phyloP scores from a whole-genome alignment of 345 rosid genomes.

The Atalantia buxifolia region DNA sequence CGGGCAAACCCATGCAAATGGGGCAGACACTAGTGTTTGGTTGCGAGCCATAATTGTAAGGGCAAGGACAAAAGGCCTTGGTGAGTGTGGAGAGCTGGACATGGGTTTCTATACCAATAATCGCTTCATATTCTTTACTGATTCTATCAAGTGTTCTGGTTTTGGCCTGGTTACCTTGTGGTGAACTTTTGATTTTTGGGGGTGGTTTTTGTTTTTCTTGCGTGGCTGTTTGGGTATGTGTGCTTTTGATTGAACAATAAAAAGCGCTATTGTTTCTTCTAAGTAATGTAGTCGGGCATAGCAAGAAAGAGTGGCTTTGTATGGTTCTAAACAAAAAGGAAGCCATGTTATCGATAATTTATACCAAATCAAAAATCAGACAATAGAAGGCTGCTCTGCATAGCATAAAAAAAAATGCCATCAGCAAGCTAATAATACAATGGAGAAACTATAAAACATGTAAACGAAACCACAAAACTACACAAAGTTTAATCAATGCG shows the following conservation, averaged over 20 bases:
- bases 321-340: constrained; percentile 52
- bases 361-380: constrained; percentile 7
- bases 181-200: constrained; percentile 39
- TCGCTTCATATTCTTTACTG: constrained; percentile 62
- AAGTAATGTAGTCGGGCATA: constrained; percentile 39
- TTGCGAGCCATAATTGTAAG: constrained; percentile 70
- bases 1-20: constrained; percentile 96
- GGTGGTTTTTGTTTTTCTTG: constrained; percentile 45
- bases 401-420: constrained; percentile 25
- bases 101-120: constrained; percentile 96
- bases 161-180: constrained; percentile 36
- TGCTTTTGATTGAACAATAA: constrained; percentile 43
- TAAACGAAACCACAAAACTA: neutral
- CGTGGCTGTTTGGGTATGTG: constrained; percentile 45
- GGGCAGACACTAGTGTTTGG: constrained; percentile 85
- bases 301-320: constrained; percentile 45
- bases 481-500: neutral
- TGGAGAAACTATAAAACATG: neutral
- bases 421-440: constrained; percentile 11
- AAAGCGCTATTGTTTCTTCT: constrained; percentile 39
- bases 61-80: constrained; percentile 88
- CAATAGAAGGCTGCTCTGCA: constrained; percentile 21
- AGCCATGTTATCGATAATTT: constrained; percentile 41
- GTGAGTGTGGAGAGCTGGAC: constrained; percentile 85
- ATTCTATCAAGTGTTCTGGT: constrained; percentile 49